Evolutionary conservation across 805 yeast species (phyloP).

Genomic region (Nakazawaea siamensis): DNA sequence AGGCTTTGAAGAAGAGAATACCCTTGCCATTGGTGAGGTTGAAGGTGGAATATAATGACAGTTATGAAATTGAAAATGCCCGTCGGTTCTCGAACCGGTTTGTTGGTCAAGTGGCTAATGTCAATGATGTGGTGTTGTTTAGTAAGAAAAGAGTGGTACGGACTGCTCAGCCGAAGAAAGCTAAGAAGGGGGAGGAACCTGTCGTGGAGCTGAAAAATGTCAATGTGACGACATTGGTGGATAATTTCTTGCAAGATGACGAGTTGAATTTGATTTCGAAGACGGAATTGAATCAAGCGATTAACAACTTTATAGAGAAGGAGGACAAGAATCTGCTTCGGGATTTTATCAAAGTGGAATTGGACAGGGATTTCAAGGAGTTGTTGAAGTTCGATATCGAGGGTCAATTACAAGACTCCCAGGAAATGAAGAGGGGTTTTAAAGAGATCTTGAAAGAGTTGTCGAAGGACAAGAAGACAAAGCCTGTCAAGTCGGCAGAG

Average conservation of each 20-base stretch:
- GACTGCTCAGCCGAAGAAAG: constrained; percentile 1
- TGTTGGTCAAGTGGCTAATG: constrained; percentile 86
- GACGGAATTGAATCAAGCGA: constrained; percentile 63
- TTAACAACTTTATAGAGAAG: constrained; percentile 65
- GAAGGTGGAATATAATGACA: constrained; percentile 84
- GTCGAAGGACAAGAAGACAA: constrained; percentile 22
- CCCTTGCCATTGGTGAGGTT: constrained; percentile 80
- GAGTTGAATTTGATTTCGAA: constrained; percentile 67
- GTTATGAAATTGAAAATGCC: constrained; percentile 87
- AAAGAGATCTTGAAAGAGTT: constrained; percentile 34
- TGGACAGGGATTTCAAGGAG: constrained; percentile 41
- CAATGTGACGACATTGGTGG: constrained; percentile 55
- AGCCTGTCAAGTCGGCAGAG: background rate
- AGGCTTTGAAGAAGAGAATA: constrained; percentile 15
- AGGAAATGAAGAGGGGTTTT: constrained; percentile 22
- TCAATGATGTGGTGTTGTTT: constrained; percentile 76
- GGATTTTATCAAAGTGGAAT: constrained; percentile 50
- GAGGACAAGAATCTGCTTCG: constrained; percentile 68
- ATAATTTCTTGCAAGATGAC: constrained; percentile 52
- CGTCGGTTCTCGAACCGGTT: constrained; percentile 83
- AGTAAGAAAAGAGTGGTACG: constrained; percentile 35
- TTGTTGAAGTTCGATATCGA: constrained; percentile 36
- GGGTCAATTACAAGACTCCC: constrained; percentile 17
- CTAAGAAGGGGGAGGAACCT: constrained; percentile 16
- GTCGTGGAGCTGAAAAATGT: constrained; percentile 24